Base-by-base conservation (phyloP, 2,329 filamentous ascomycete species). In the Tolypocladium nubicola region DNA sequence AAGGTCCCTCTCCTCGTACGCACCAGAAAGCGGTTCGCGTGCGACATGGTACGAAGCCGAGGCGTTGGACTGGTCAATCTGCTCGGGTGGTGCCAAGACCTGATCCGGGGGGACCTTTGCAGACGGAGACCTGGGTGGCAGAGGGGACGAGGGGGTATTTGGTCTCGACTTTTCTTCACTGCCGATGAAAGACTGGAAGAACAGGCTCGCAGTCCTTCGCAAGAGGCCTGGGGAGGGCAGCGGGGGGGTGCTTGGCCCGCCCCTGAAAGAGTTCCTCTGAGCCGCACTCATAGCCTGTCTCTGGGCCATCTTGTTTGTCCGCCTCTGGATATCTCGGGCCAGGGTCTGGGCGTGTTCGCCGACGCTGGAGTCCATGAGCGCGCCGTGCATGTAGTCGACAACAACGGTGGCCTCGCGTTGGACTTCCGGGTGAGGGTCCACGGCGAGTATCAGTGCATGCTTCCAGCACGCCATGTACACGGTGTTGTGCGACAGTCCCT, bases 401-500 rank as follows among this genome's bases (percentile, higher is more conserved):
- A 97, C 85, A n/a, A 87, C 79, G 7, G 85, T 86, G 11, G 91
- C 93, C 69, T 94, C 89, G 62, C 87, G 82, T 61, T 95, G 89
- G 39, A 97, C 89, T 67, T 97, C 93, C 1, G 93, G 91, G 67
- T 97, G 92, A 45, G 94, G 93, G 68, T 99, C 94, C 21, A 96
- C 90, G 50, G 90, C 93, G 70, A 97, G 80, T 61, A 96, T 89
- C 59, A 97, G 77, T 49, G 95, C 80, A 66, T 97, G 89, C 70
- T 96, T 94, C 94, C 94, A 99, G 61, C 95, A 88, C 1, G 92
- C 89, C 37, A 92, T 88, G 70, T 95, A 97, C 21, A 96, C 89
- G 0, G 91, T 96, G 67, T 96, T 94, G 62, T 89, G 86, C 14
- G 92, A 90, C 13, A 89, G 72, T 1, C 83, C 81, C 50, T 83